phyloP scores from a whole-genome alignment of 345 rosid genomes.

The Corchorus capsularis region DNA sequence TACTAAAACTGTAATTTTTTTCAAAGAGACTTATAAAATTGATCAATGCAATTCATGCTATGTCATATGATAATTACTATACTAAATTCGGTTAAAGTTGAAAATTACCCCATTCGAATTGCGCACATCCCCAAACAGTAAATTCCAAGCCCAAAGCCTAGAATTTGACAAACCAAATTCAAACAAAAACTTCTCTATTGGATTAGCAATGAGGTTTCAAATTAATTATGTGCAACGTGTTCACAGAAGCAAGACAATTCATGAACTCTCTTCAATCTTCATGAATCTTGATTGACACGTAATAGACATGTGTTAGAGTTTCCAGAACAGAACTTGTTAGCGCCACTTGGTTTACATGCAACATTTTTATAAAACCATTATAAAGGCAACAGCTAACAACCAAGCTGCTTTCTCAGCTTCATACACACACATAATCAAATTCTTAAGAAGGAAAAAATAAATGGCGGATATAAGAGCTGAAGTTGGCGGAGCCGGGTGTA shows the following conservation, averaged over 20 bases:
- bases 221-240: neutral
- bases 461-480: conserved; percentile 13
- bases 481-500: conserved; percentile 28
- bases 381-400: neutral
- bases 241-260: neutral
- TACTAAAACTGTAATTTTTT: no score
- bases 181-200: neutral
- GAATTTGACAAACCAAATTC: neutral
- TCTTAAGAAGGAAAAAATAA: neutral
- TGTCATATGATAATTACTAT: no score
- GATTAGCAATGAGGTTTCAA: neutral
- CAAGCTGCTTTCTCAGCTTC: neutral
- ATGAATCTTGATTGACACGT: neutral
- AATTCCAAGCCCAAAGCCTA: neutral
- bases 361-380: neutral
- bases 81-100: no score
- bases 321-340: neutral
- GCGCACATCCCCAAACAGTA: neutral
- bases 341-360: conserved; percentile 2
- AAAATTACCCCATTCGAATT: no score
- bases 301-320: neutral
- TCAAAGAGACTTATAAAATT: no score
- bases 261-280: no score
- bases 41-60: no score
- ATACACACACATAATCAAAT: neutral